Evolutionary conservation across 2,329 filamentous ascomycete genomes (phyloP).

Genomic region (Catunica adiposa): DNA sequence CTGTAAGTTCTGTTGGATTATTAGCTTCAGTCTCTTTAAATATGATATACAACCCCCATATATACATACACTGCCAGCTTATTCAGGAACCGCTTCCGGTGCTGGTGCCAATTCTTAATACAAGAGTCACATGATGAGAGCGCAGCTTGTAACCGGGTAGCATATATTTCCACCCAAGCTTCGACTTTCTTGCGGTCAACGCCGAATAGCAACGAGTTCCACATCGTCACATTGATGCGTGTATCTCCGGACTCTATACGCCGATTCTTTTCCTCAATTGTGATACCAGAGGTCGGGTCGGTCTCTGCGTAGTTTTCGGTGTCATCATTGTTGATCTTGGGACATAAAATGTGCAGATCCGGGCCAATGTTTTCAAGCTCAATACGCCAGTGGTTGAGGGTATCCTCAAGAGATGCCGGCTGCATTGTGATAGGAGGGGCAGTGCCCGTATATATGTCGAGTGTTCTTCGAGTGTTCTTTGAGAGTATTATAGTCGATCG

Average conservation of each 20-base stretch:
- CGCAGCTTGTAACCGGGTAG: conserved; percentile 36
- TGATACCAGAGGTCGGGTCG: conserved; percentile 33
- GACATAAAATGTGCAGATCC: conserved; percentile 51
- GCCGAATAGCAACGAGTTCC: conserved; percentile 52
- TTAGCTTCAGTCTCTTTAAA: neutral
- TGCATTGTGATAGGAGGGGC: conserved; percentile 20
- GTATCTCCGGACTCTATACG: conserved; percentile 38
- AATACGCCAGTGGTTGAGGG: conserved; percentile 28
- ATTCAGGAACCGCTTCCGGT: conserved; percentile 45
- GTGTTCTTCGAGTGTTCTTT: neutral
- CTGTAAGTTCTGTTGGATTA: conserved; percentile 24
- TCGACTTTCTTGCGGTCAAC: conserved; percentile 44
- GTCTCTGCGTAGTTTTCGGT: conserved; percentile 37
- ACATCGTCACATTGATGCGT: conserved; percentile 46
- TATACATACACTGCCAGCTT: conserved; percentile 40
- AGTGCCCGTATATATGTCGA: neutral
- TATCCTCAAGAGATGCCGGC: conserved; percentile 22
- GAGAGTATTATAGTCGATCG: neutral
- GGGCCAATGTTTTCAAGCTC: conserved; percentile 28
- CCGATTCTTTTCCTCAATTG: conserved; percentile 32
- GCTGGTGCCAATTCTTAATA: conserved; percentile 57
- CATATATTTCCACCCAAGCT: conserved; percentile 43
- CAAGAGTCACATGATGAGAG: conserved; percentile 53
- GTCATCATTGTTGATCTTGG: conserved; percentile 46
- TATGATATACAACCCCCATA: neutral